Evolutionary conservation across 495 filamentous ascomycete species (phyloP), one percentile per base, ranked within the genome.

Genomic region (Usnea hakonensis): DNA sequence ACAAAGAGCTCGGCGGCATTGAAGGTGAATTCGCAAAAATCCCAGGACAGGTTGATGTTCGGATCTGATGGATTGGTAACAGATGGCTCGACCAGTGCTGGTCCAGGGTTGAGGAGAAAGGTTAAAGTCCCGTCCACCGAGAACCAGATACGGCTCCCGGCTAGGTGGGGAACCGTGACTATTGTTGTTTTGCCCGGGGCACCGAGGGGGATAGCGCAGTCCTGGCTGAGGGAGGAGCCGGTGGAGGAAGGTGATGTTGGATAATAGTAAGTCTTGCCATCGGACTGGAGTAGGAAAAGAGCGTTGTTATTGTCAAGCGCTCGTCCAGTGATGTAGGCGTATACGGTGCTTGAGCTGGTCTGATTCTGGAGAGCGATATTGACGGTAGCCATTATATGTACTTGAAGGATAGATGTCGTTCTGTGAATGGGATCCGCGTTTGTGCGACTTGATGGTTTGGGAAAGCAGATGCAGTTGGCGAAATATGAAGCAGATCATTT

Each of bases 11-110:
- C 83, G 21, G 71, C 59, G 55, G 68, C 68, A 71, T 89, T 88
- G 73, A 80, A 87, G 3, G 88, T 91, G 71, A 90, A 89, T 69
- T 91, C 88, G 72, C 76, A 80, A 68, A 91, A 91, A 33, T 76
- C 80, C n/a, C n/a, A n/a, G n/a, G n/a, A n/a, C n/a, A 82, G 73
- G 37, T 81, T 77, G 69, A 86, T 83, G 68, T 90, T 90, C 0
- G 83, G 73, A 69, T 91, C 88, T 0, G 77, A 72, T 0, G 77
- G 70, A 68, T 90, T 90, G 19, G 82, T 85, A 17, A 85, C 81
- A 10, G 81, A 82, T 0, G 88, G 88, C 71, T 90, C 87, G 28
- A 90, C 87, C 3, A 90, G 75, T 0, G 80, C 85, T 5, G 87
- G 81, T n/a, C 83, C 76, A 2, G 84, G 86, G 71, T 91, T 91